These are phyloP conservation scores for Scedosporium boydii DNA, from an alignment of 2,329 filamentous ascomycete genomes.

Conservation along the genomic window DNA sequence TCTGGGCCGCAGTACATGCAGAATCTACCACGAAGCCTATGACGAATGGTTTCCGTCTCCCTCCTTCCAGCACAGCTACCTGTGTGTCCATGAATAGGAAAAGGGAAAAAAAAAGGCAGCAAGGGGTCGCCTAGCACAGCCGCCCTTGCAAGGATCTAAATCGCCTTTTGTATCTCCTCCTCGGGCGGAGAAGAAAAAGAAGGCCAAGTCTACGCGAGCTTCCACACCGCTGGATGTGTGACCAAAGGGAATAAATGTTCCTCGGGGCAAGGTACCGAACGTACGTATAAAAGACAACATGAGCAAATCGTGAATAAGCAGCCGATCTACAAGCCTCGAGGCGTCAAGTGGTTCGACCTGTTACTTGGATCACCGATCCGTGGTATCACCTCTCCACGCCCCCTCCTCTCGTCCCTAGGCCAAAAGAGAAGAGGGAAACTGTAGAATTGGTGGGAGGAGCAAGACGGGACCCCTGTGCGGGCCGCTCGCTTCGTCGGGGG, in stretches of 20 bases:
- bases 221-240: background rate
- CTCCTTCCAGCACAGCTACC: background rate
- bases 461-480: background rate
- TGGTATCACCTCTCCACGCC: conserved; percentile 2
- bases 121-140: too few relatives aligned
- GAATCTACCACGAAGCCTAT: background rate
- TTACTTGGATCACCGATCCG: conserved; percentile 2
- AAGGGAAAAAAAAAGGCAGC: too few relatives aligned
- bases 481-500: background rate
- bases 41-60: background rate
- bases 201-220: background rate
- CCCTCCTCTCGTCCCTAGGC: background rate
- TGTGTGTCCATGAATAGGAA: too few relatives aligned
- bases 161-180: background rate
- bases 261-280: background rate
- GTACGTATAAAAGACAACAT: background rate
- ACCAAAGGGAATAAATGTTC: background rate
- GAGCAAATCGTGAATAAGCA: conserved; percentile 5
- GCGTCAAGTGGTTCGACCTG: conserved; percentile 6
- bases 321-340: conserved; percentile 1
- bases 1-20: too few relatives aligned
- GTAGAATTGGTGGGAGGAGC: background rate
- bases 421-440: background rate
- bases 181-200: background rate
- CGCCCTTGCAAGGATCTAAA: too few relatives aligned